Conservation (phyloP, 176 grass and related monocot genomes). For the Coix lacrymajobi region DNA sequence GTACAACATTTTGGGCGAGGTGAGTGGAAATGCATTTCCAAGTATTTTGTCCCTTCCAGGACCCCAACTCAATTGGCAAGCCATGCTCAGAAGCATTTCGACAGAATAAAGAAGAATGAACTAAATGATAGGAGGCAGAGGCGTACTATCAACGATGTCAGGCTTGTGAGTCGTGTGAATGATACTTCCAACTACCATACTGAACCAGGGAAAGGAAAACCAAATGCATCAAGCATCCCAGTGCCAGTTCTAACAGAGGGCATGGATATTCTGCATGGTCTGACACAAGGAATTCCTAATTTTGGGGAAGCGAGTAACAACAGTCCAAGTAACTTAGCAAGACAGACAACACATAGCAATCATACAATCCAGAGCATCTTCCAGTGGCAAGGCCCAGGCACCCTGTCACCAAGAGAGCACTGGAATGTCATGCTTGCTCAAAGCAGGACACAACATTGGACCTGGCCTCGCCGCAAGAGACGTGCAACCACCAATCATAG, state of each 20-base stretch:
- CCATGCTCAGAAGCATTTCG: constrained; percentile 51
- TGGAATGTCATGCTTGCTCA: not conserved
- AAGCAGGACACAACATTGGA: not conserved
- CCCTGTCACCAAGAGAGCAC: not conserved
- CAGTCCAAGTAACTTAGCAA: not conserved
- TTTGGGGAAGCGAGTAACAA: not conserved
- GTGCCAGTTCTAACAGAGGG: not conserved
- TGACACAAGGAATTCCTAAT: not conserved
- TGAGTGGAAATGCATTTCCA: constrained; percentile 31
- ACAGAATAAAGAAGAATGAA: not conserved
- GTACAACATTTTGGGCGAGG: constrained; percentile 31
- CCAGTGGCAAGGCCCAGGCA: not conserved
- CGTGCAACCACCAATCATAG: not conserved
- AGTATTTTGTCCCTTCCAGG: constrained; percentile 31
- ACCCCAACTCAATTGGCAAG: constrained; percentile 43
- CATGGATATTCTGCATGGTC: not conserved
- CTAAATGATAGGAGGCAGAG: not conserved
- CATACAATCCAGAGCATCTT: not conserved
- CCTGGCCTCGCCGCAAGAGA: not conserved
- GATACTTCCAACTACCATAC: not conserved
- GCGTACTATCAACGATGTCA: constrained; percentile 24
- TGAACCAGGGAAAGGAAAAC: not conserved
- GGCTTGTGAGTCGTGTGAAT: not conserved
- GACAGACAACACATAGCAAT: not conserved
- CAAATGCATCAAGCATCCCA: not conserved